A percentile compares a stretch with the other conserved stretches of the same genome.
Evolutionary conservation across 2,329 filamentous ascomycete genomes (phyloP).

Genomic region (Metarhizium brunneum): DNA sequence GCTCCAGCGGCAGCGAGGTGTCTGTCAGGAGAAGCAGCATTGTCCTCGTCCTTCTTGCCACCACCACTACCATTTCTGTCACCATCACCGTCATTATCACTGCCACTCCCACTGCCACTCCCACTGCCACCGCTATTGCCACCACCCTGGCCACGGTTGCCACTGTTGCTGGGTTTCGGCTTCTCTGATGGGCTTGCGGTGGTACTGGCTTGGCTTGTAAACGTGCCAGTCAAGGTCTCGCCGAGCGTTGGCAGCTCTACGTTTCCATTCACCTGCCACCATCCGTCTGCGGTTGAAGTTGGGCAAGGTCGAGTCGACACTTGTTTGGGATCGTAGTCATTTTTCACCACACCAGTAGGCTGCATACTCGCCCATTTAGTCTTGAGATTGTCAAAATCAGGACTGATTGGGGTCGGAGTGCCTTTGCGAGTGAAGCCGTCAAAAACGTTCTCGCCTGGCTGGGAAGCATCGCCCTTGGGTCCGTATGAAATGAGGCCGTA

Average conservation of each 20-base stretch:
- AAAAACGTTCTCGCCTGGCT: constrained; percentile 43
- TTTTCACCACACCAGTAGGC: constrained; percentile 58
- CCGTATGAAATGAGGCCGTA: constrained; percentile 79
- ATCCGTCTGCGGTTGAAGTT: constrained; percentile 55
- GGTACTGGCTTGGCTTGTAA: constrained; percentile 9
- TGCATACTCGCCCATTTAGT: constrained; percentile 64
- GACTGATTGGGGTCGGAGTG: constrained; percentile 60
- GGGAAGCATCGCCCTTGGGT: constrained; percentile 38
- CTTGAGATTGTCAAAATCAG: constrained; percentile 73
- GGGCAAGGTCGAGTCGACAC: constrained; percentile 63
- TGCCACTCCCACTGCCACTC: background rate
- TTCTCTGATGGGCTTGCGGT: constrained; percentile 7
- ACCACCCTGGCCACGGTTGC: background rate
- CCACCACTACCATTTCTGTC: background rate
- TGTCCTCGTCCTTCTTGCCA: constrained; percentile 9
- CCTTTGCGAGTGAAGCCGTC: constrained; percentile 64
- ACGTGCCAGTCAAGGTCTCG: constrained; percentile 30
- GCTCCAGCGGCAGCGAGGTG: constrained; percentile 19
- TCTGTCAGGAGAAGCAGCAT: constrained; percentile 14
- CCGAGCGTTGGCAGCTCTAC: constrained; percentile 62
- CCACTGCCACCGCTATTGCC: background rate
- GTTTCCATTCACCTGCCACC: constrained; percentile 72
- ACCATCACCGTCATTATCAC: constrained; percentile 8
- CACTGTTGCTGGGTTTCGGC: background rate
- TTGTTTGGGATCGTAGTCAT: constrained; percentile 53